Evolutionary conservation across 2,329 filamentous ascomycete species (phyloP), one percentile per base, ranked within the genome.

Genomic region (Karstenula rhodostoma): DNA sequence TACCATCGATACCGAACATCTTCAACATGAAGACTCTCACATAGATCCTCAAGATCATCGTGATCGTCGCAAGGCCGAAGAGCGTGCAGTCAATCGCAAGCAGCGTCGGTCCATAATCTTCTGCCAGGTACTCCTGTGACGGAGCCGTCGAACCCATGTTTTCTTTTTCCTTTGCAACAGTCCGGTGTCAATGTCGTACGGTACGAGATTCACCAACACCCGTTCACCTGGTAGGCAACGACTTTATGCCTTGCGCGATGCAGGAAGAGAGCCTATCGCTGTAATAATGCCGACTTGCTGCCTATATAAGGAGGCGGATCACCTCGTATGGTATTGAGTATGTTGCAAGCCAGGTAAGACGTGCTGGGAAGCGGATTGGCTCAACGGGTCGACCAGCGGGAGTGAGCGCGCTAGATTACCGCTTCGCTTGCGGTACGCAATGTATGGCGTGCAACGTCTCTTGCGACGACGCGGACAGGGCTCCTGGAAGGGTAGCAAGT

Each of bases 31-130:
- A 66, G 15, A 66, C 53, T 4, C 68, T 55, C 12, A 72, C 66
- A 50, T 70, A 69, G 40, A 65, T 64, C 8, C 67, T 64, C 48
- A 67, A 27, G 33, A 70, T 53, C 43, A 69, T 57, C 4, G 58
- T 59, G 17, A 50, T 23, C 23, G 62, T 62, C 3, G 66, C 77
- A 19, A 82, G 47, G 0, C 71, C 69, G 7, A 79, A 77, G 25
- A 83, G 67, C 1, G 77, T 60, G 15, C 78, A 62, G 19, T 79
- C 78, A 13, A 81, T 77, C 2, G 73, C 76, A 29, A 83, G 65
- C 23, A 84, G 72, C 7, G 67, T 68, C n/a, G 66, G 60, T 1
- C 71, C 72, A 50, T 72, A 74, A 53, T 79, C 73, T 51, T 82
- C 78, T 4, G 71, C 63, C 7, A 77, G 70, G 61, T 78, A 75